Evolutionary conservation across 2,329 filamentous ascomycete genomes (phyloP), one percentile per base, ranked within the genome.

Genomic region (Aureobasidium lini): DNA sequence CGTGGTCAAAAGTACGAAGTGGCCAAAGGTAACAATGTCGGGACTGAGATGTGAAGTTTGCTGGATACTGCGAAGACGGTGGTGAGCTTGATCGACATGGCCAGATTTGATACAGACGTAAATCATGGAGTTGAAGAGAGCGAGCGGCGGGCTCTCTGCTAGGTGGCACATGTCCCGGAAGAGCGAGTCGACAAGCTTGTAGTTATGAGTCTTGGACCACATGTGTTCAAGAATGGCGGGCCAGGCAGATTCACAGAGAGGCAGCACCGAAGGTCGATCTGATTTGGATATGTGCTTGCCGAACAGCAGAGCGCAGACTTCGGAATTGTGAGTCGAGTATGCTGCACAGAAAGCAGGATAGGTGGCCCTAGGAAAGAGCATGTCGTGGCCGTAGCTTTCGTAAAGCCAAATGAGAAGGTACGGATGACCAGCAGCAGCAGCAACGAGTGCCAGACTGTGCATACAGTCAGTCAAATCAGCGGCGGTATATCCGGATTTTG

Each of bases 1-100:
- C 4, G 65, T 61, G 13, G 63, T 42, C 18, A 60, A 18, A 44
- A 39, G 49, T 15, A 59, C 39, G 32, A 59, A 59, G 18, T 59
- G 57, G 13, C 57, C 57, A 39, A 46, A 59, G 13, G 57, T 59
- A n/a, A 43, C 23, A 29, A 59, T 10, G 16, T 59, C 40, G 13
- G 57, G 39, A 18, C 47, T 29, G 2, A 59, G 11, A 9, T 36
- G 16, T 36, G 13, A 9, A 13, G 32, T 39, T 15, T 59, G n/a
- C 18, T 59, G 47, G 13, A 59, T 59, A 34, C 16, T 50, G 2
- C 15, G 13, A 6, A 59, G 57, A 59, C 43, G 34, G 9, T 47
- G 10, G 28, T 47, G 37, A 29, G 57, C 57, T 47, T 16, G 28
- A 16, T 44, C 18, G 13, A 36, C 2, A 11, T 29, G 29, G 8